Base-by-base conservation (phyloP, 768 basidiomycete genomes). In the Tylopilus vinaceipallidus region DNA sequence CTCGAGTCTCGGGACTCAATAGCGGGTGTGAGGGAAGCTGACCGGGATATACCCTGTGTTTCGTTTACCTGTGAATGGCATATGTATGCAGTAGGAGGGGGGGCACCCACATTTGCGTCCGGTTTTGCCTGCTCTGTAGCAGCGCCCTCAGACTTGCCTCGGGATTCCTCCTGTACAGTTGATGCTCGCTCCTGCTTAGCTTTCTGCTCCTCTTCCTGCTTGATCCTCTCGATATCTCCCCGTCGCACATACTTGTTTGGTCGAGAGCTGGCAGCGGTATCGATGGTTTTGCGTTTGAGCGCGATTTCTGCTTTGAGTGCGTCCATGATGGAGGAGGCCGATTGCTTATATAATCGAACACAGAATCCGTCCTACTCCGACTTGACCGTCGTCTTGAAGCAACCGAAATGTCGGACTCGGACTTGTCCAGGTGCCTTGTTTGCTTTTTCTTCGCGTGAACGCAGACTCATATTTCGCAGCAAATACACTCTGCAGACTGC, bases 401-500 rank as follows among this genome's bases (percentile, higher is more conserved):
- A 65, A 62, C 63, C 57, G 68, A 70, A 68, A 88, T 88, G 86
- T 85, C 86, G 62, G 82, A 81, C 50, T 65, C 59, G 37, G 71
- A 83, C 41, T 67, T 78, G 60, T 72, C 79, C 47, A 87, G 83
- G 84, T 84, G 53, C 47, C 58, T 59, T 6, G 17, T 19, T 49
- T 22, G 13, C 13, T 33, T 6, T 45, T 20, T 47, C 35, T 14
- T 10, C 46, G 11, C 22, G 19, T 49, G 14, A 45, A 24, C 46
- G 44, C 44, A 51, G 35, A 24, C 49, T 67, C 14, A 68, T 40
- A 30, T 46, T 57, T 59, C 45, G 32, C 45, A 93, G 89, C 75
- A 90, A 86, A 79, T 91, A 83, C 73, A 78, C 86, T 54, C 84
- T 99, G 56, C 88, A 95, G 71, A 99, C 97, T 50, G 95, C 91